Conservation (phyloP, 768 basidiomycete genomes). For the Mycena rebaudengoi region DNA sequence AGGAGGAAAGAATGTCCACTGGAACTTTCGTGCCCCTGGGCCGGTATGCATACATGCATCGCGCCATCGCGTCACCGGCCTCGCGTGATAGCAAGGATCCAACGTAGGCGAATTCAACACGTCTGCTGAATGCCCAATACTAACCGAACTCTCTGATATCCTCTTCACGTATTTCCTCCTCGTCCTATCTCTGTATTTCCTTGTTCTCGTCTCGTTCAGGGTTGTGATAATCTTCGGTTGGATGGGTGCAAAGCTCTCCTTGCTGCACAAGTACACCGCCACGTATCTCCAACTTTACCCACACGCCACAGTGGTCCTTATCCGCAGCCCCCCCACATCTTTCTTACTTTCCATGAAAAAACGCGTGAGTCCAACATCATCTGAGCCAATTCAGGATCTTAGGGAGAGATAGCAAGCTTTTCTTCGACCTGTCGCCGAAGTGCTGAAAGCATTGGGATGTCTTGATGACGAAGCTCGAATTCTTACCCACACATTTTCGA, state of each 20-base stretch:
- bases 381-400: too few species aligned
- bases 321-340: conserved; percentile 47
- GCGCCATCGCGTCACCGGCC: background rate
- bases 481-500: conserved; percentile 57
- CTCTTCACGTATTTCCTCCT: too few species aligned
- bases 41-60: conserved; percentile 14
- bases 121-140: too few species aligned
- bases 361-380: too few species aligned
- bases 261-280: conserved; percentile 55
- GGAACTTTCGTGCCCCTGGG: conserved; percentile 6
- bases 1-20: too few species aligned
- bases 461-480: conserved; percentile 42
- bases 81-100: conserved; percentile 15
- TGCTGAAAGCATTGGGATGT: conserved; percentile 46
- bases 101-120: conserved; percentile 13
- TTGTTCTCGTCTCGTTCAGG: background rate
- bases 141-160: too few species aligned
- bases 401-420: conserved; percentile 23
- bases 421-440: conserved; percentile 46
- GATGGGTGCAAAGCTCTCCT: conserved; percentile 47
- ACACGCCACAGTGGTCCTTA: conserved; percentile 48
- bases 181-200: too few species aligned
- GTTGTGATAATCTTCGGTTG: conserved; percentile 45
- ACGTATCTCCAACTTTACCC: conserved; percentile 53
- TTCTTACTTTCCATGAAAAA: conserved; percentile 34